Base-by-base conservation (phyloP, 306 rosid species). In the Rosa lucieae region DNA sequence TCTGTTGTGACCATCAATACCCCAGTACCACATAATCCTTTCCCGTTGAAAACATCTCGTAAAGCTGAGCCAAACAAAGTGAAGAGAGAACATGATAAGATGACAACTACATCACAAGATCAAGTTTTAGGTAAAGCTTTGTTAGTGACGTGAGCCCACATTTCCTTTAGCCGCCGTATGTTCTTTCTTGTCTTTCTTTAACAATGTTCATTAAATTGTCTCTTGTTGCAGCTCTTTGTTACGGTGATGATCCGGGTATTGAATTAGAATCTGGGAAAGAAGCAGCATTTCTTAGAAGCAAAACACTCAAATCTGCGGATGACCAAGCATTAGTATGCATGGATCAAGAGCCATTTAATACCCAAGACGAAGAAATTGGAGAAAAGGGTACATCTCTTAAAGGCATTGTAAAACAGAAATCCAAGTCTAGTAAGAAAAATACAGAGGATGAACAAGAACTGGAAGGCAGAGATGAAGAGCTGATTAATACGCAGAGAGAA, bases 1-100 rank as follows among this genome's bases (percentile, higher is more conserved):
- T 88, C 98, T 21, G 74, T 82, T 46, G 78, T 93, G 63, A 81
- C 89, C 40, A 76, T 95, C 87, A 89, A 81, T 75, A 84, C 89
- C 73, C 86, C 94, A 12, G 59, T 40, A 43, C 49, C 88, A 81
- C 63, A 85, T 67, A 18, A 81, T 67, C 97, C 89, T 37, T 80
- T 86, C 75, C 92, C 76, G 10, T 44, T 87, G 82, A 94, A 74
- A 86, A 92, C 84, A 84, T 11, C 83, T 13, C 55, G 44, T 40
- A 88, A 72, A 78, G 73, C 84, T 8, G 87, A 79, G 82, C 42
- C 89, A 70, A 86, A 80, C 35, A 70, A 69, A 59, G 78, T 77
- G 48, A 84, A 72, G 78, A 75, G 65, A 70, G 79, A 71, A 10
- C 73, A 73, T 73, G 78, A 79, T 70, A 83, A 79, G 77, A 70